Percentiles rank a stretch among this genome's conserved stretches.
Evolutionary conservation across 768 basidiomycete genomes (phyloP).

Genomic region (Kwoniella bestiolae): DNA sequence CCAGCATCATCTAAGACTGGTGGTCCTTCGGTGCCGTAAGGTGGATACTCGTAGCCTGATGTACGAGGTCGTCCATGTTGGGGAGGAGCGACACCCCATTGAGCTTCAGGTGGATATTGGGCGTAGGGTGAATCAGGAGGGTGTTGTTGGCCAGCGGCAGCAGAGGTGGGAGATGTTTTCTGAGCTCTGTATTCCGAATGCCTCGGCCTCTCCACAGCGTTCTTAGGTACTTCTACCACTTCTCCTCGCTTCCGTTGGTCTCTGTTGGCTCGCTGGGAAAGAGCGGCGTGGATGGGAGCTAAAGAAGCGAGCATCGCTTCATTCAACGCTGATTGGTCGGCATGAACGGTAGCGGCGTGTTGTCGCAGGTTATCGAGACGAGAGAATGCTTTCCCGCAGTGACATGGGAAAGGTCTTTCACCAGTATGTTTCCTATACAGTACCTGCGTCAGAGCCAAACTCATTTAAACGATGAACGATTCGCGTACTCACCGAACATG

Average conservation of each 20-base stretch:
- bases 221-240: slow-evolving; percentile 55
- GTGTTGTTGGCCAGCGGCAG: slow-evolving; percentile 6
- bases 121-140: slow-evolving; percentile 34
- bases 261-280: slow-evolving; percentile 51
- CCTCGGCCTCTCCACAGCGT: slow-evolving; percentile 47
- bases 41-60: slow-evolving; percentile 43
- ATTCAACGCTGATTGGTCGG: slow-evolving; percentile 68
- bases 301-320: slow-evolving; percentile 53
- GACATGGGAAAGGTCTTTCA: slow-evolving; percentile 93
- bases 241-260: slow-evolving; percentile 56
- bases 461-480: background rate
- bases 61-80: slow-evolving; percentile 39
- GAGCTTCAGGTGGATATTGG: slow-evolving; percentile 26
- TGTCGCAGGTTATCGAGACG: slow-evolving; percentile 96
- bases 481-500: slow-evolving; percentile 76
- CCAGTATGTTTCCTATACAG: slow-evolving; percentile 88
- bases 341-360: slow-evolving; percentile 94
- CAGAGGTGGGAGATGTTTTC: slow-evolving; percentile 11
- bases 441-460: background rate
- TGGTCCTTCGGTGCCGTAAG: slow-evolving; percentile 20
- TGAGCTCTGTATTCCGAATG: slow-evolving; percentile 38
- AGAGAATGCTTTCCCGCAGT: slow-evolving; percentile 93
- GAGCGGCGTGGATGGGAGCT: slow-evolving; percentile 52
- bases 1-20: slow-evolving; percentile 32
- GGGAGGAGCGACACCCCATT: slow-evolving; percentile 24